Evolutionary conservation across 768 basidiomycete species (phyloP).

Genomic region (Tephrocybe sp.): DNA sequence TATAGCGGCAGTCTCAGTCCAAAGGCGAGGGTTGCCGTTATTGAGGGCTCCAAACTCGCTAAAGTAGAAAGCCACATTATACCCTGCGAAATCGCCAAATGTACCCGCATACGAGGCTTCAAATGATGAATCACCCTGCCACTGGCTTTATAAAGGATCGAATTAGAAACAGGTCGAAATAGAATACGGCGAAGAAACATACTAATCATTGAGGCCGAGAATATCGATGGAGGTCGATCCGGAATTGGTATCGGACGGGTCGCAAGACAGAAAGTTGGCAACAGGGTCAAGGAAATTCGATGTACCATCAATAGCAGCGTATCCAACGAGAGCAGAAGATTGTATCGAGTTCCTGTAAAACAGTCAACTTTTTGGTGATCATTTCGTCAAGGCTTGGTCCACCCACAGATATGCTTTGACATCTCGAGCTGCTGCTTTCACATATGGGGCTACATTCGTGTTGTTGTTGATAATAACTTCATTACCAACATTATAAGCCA

Average conservation of each 20-base stretch:
- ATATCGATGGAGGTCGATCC: constrained; percentile 72
- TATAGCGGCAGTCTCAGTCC: constrained; percentile 76
- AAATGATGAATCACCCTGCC: constrained; percentile 73
- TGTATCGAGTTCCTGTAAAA: constrained; percentile 54
- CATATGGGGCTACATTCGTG: constrained; percentile 69
- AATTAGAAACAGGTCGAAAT: background rate
- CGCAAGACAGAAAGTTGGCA: constrained; percentile 81
- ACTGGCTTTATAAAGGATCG: constrained; percentile 55
- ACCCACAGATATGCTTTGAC: constrained; percentile 79
- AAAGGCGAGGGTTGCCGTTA: constrained; percentile 56
- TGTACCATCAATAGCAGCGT: constrained; percentile 79
- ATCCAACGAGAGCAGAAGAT: constrained; percentile 72
- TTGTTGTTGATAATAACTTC: constrained; percentile 58
- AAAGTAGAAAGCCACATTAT: constrained; percentile 85
- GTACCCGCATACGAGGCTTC: constrained; percentile 52
- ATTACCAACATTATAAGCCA: constrained; percentile 90
- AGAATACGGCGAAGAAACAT: constrained; percentile 25
- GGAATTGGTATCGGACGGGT: constrained; percentile 48
- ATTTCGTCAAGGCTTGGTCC: background rate
- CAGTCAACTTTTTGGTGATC: background rate
- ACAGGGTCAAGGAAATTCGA: constrained; percentile 59
- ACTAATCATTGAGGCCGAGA: constrained; percentile 89
- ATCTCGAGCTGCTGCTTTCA: constrained; percentile 92
- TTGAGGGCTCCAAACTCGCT: constrained; percentile 80
- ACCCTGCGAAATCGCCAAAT: constrained; percentile 53